Evolutionary conservation across 345 rosid genomes (phyloP), one percentile per base, ranked within the genome.

Genomic region (Eucalyptus cloeziana): DNA sequence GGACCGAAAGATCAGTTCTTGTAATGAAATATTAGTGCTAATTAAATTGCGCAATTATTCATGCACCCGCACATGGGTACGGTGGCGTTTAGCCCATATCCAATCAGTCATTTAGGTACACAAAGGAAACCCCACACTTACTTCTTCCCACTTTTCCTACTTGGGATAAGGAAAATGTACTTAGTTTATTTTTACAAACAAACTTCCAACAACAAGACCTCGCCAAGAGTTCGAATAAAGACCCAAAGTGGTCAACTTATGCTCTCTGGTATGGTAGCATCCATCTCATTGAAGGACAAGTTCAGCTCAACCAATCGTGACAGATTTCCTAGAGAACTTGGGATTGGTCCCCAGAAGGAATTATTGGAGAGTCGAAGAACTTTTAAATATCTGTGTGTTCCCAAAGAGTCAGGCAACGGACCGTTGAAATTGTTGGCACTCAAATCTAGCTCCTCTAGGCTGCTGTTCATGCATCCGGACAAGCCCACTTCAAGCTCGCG

Each of bases 241-340:
- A 31, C 64, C 89, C 76, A 92, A 85, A 17, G 1, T 13, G 2
- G 47, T 21, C 49, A 93, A 33, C 43, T 88, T 2, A 93, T 7
- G 79, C 88, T 87, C 33, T 89, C 85, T 51, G 91, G 92, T 16
- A 92, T 69, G 33, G 91, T 81, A 2, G 92, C 94, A 31, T 89
- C 88, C 76, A 93, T 88, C 85, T 37, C n/a, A 83, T 91, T 92
- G 30, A 11, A 17, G 8, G 86, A 71, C 2, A 94, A 86, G 10
- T 88, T 52, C 49, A 93, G 43, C 12, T 10, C 47, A 25, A 85
- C 43, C 51, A 93, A 56, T 24, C 50, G 50, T 40, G 89, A 87
- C 79, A 91, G 86, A 85, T 80, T 87, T 80, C 90, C 92, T 8
- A 91, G 71, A 40, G 89, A 86, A 51, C 27, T 56, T 49, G 92